These are phyloP conservation scores for Cryptosporidium sp. DNA, from an alignment of 169 alveolate species.

Conservation along the genomic window DNA sequence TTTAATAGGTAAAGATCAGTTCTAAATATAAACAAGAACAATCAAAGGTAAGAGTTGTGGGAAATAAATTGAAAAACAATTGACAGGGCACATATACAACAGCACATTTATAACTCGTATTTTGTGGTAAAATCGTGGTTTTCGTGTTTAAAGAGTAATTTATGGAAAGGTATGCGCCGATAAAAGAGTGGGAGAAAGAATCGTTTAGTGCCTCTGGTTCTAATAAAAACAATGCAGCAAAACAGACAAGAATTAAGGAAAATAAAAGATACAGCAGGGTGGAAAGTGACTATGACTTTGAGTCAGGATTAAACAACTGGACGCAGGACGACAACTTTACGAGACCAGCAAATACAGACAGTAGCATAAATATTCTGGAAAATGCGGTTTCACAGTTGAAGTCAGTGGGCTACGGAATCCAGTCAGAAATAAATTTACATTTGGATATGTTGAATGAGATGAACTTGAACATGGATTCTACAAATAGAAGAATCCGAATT, in stretches of 20 bases:
- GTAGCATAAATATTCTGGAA: slow-evolving; percentile 36
- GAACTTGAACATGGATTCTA: slow-evolving; percentile 44
- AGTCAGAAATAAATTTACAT: slow-evolving; percentile 54
- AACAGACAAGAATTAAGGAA: slow-evolving; percentile 10
- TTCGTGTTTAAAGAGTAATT: background rate
- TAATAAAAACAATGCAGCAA: background rate
- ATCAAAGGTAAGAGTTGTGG: background rate
- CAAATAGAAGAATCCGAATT: slow-evolving; percentile 39
- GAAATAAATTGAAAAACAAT: background rate
- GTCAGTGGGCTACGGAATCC: slow-evolving; percentile 68
- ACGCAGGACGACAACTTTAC: background rate
- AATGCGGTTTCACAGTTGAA: slow-evolving; percentile 55
- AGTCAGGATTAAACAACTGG: slow-evolving; percentile 32
- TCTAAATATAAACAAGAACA: background rate
- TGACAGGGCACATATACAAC: background rate
- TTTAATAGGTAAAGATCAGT: background rate
- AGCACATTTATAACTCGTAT: background rate
- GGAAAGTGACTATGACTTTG: slow-evolving; percentile 27
- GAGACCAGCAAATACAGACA: slow-evolving; percentile 20
- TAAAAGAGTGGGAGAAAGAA: slow-evolving; percentile 33
- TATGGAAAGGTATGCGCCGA: slow-evolving; percentile 40
- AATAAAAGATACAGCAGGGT: slow-evolving; percentile 44
- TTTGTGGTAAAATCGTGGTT: background rate
- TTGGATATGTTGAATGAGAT: slow-evolving; percentile 49
- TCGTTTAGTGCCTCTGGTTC: slow-evolving; percentile 12